Base-by-base conservation (phyloP, 2,329 filamentous ascomycete genomes). In the Ascomycota sp. region DNA sequence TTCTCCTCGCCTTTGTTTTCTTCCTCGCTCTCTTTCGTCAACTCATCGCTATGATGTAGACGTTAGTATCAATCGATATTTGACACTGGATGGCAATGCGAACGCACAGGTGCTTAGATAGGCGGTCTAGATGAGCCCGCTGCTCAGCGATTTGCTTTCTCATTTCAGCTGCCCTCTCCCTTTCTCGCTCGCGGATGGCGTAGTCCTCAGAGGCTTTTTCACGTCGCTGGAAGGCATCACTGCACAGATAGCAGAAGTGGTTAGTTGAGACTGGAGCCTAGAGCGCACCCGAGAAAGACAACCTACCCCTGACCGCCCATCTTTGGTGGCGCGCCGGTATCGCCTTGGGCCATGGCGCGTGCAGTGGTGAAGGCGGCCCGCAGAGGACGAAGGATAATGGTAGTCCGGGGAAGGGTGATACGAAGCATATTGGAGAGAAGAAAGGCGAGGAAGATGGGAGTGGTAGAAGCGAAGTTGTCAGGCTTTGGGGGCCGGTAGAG, bases 141-240 rank as follows among this genome's bases (percentile, higher is more conserved):
- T 93, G 82, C 55, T 80, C 72, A 38, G 55, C 47, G 40, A 94
- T 67, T 62, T 70, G 72, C 59, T 67, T 63, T 56, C 69, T 75
- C 44, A 93, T 72, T 50, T 69, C 69, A 30, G 67, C 43, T 38
- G 94, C 75, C 81, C 93, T 94, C 61, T 85, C 74, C 59, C 73
- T 71, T 69, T 95, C 89, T 50, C 83, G 79, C 61, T 78, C 63
- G 46, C 72, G 71, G 58, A 98, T 83, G 57, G 78, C 80, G 43
- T 70, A 69, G 53, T 83, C 75, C 62, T 95, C 89, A 50, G 61
- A 66, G 41, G 86, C 86, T 51, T 75, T 69, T 59, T 98, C 89
- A 44, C 89, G 82, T 59, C 76, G 77, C 59, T 75, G 81, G 69
- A 94, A 98, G 33, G 81, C 72, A 51, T 98, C 86, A 43, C 86